Conservation (phyloP, 495 filamentous ascomycete genomes). For the Aspergillus cavernicola region DNA sequence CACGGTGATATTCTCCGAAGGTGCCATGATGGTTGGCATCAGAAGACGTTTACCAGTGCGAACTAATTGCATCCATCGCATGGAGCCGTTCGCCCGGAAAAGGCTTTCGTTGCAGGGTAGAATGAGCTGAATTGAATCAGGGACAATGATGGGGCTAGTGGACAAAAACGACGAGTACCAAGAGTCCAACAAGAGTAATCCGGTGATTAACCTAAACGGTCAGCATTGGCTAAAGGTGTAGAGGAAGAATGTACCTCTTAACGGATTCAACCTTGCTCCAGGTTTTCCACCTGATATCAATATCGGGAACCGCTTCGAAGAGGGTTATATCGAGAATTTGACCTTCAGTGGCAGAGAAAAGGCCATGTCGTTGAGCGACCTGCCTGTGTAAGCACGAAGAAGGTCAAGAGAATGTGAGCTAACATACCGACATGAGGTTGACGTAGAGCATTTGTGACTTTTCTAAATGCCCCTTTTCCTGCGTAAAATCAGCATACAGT, state of each 20-base stretch:
- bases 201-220: conserved; percentile 39
- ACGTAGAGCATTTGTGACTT: conserved; percentile 49
- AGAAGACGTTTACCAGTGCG: conserved; percentile 35
- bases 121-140: conserved; percentile 47
- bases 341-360: conserved; percentile 46
- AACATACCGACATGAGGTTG: conserved; percentile 47
- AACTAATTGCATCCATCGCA: conserved; percentile 46
- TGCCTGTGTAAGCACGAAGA: conserved; percentile 13
- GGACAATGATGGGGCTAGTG: conserved; percentile 43
- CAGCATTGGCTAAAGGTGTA: background rate
- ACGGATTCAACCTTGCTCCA: conserved; percentile 51
- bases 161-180: conserved; percentile 50
- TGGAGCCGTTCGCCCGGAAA: conserved; percentile 42
- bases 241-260: conserved; percentile 35
- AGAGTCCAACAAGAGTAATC: conserved; percentile 46
- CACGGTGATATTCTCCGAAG: conserved; percentile 36
- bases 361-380: conserved; percentile 48
- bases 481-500: conserved; percentile 15
- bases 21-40: conserved; percentile 37
- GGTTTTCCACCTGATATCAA: conserved; percentile 50
- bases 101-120: conserved; percentile 45
- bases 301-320: conserved; percentile 43
- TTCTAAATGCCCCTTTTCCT: conserved; percentile 44
- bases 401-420: background rate
- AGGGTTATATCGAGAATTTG: conserved; percentile 44